A percentile compares a stretch with the other conserved stretches of the same genome.
Evolutionary conservation across 2,329 filamentous ascomycete genomes (phyloP).

Genomic region (Berkeleyomyces rouxiae): DNA sequence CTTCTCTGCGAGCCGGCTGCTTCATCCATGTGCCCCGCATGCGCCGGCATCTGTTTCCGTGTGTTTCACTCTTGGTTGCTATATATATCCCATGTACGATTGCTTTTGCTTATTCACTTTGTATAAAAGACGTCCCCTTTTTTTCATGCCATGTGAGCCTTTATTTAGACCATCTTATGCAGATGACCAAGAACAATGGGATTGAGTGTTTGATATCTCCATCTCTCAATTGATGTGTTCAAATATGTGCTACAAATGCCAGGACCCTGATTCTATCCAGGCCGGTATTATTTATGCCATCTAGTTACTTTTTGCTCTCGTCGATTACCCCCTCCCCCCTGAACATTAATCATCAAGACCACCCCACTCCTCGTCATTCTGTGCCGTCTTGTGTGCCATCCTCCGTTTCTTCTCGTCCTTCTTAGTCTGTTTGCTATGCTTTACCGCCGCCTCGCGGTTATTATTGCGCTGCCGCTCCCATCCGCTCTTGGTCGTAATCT

Average conservation of each 20-base stretch:
- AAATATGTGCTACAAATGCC: too few relatives aligned
- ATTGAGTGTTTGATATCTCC: too few relatives aligned
- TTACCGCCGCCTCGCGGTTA: constrained; percentile 45
- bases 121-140: not conserved
- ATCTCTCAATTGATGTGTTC: too few relatives aligned
- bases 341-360: constrained; percentile 27
- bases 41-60: not conserved
- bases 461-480: constrained; percentile 55
- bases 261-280: too few relatives aligned
- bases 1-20: not conserved
- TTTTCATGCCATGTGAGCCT: too few relatives aligned
- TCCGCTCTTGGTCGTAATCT: constrained; percentile 71
- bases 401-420: constrained; percentile 17
- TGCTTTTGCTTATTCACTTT: not conserved
- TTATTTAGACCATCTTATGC: too few relatives aligned
- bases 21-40: not conserved
- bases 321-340: not conserved
- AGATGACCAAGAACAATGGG: too few relatives aligned
- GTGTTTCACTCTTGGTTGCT: not conserved
- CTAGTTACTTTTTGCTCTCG: not conserved
- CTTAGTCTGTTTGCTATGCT: constrained; percentile 42
- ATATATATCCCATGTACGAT: not conserved
- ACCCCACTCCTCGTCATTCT: constrained; percentile 26
- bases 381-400: constrained; percentile 15
- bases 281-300: not conserved